Percentiles rank a stretch among this genome's conserved stretches.
These are phyloP conservation scores for Trichosporon sp. DNA, from an alignment of 1,284 basidiomycete species.

Conservation along the genomic window DNA sequence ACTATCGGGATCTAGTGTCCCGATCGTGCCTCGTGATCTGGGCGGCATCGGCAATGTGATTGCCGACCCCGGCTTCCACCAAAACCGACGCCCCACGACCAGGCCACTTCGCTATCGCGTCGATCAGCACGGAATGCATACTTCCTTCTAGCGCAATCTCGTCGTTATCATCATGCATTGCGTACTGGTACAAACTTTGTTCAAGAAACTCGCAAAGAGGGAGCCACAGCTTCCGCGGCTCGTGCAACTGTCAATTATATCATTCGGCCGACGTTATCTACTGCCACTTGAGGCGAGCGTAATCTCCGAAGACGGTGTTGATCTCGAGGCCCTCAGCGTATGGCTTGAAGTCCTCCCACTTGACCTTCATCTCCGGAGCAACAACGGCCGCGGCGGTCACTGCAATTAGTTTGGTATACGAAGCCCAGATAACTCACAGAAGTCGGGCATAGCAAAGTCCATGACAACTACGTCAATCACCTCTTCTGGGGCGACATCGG, in stretches of 20 bases:
- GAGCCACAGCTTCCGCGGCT: background rate
- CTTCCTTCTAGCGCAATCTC: background rate
- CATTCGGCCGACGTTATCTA: background rate
- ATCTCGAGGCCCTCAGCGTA: constrained; percentile 39
- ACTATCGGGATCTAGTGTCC: background rate
- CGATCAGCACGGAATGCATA: too few species aligned
- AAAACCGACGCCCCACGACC: background rate
- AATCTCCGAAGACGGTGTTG: constrained; percentile 41
- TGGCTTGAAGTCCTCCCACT: constrained; percentile 30
- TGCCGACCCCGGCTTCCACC: background rate
- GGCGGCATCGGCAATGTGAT: background rate
- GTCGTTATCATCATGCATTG: background rate
- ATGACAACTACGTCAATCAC: constrained; percentile 43
- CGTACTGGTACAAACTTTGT: background rate
- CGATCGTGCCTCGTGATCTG: background rate
- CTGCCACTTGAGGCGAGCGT: constrained; percentile 36
- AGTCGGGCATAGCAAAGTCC: constrained; percentile 47
- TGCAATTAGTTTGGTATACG: background rate
- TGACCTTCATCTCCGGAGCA: constrained; percentile 28
- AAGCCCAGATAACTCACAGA: constrained; percentile 28
- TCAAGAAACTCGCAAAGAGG: background rate
- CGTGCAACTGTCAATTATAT: background rate
- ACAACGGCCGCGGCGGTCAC: constrained; percentile 39
- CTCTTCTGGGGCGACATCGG: constrained; percentile 32
- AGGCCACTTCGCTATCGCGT: too few species aligned